Conservation (phyloP, 2,329 filamentous ascomycete species). For the Chaetothyriales sp. region DNA sequence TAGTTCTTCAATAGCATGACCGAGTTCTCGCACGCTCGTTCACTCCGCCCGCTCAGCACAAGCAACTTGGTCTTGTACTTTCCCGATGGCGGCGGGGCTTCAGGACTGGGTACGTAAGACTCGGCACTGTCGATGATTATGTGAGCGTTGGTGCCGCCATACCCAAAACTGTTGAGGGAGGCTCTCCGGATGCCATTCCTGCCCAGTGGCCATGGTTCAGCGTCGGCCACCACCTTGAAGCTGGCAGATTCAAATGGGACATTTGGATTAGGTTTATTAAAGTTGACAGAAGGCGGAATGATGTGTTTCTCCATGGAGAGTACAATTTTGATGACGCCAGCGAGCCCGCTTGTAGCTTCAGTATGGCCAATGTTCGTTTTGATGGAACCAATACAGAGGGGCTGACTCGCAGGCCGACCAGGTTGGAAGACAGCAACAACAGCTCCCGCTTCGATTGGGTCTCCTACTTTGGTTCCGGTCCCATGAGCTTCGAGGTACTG, state of each 20-base stretch:
- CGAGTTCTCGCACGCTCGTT: too few species aligned
- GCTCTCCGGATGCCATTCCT: slow-evolving; percentile 1
- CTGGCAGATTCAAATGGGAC: background rate
- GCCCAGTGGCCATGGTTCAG: slow-evolving; percentile 4
- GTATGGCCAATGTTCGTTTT: slow-evolving; percentile 7
- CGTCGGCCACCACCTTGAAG: background rate
- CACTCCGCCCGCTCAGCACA: too few species aligned
- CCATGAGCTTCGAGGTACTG: slow-evolving; percentile 23
- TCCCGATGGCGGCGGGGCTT: too few species aligned
- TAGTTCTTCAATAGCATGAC: too few species aligned
- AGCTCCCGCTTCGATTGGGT: slow-evolving; percentile 18
- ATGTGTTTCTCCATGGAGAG: slow-evolving; percentile 4
- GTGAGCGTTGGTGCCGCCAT: slow-evolving; percentile 14
- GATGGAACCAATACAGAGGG: slow-evolving; percentile 3
- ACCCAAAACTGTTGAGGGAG: slow-evolving; percentile 14
- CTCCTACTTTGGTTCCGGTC: slow-evolving; percentile 26
- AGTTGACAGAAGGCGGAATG: slow-evolving; percentile 22
- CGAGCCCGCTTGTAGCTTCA: slow-evolving; percentile 7
- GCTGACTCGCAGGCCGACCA: background rate
- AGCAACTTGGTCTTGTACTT: background rate
- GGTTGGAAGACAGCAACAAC: slow-evolving; percentile 18
- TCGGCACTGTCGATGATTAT: slow-evolving; percentile 10
- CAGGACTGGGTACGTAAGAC: slow-evolving; percentile 3
- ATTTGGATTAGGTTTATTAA: slow-evolving; percentile 21
- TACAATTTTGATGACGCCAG: slow-evolving; percentile 8